These are phyloP conservation scores for Perkinsela sp. DNA, from an alignment of 208 protist genomes.

Conservation along the genomic window DNA sequence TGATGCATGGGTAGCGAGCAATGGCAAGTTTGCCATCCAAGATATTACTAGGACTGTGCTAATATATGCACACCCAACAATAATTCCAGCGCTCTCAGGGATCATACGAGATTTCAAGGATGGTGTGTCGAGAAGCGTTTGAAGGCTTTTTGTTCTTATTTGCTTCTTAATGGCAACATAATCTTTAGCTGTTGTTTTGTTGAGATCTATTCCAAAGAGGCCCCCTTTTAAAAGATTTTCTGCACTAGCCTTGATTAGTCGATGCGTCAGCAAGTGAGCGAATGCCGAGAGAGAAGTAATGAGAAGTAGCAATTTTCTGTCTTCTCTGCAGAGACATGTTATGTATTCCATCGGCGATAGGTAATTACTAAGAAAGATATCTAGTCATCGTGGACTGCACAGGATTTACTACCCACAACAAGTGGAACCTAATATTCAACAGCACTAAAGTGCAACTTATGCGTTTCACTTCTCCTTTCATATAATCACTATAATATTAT, in stretches of 20 bases:
- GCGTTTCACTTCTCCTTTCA: no score
- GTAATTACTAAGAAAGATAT: no score
- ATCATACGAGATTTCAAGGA: constrained; percentile 11
- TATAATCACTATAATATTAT: no score
- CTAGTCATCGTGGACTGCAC: no score
- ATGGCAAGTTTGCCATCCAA: constrained; percentile 4
- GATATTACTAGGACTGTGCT: constrained; percentile 18
- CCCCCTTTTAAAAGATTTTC: constrained; percentile 31
- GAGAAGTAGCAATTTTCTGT: no score
- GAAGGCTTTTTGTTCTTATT: constrained; percentile 6
- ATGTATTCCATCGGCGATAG: no score
- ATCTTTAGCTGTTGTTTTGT: constrained; percentile 55
- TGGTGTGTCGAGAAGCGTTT: constrained; percentile 5
- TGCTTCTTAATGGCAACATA: constrained; percentile 12
- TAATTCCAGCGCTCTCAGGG: constrained; percentile 37
- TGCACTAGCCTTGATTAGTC: constrained; percentile 23
- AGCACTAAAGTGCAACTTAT: no score
- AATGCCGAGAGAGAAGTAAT: constrained; percentile 12
- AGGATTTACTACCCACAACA: no score
- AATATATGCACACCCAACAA: constrained; percentile 34
- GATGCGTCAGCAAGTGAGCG: constrained; percentile 19
- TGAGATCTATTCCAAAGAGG: constrained; percentile 77
- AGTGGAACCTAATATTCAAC: no score
- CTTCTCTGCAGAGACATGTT: no score
- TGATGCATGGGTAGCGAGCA: constrained; percentile 40